phyloP scores from a whole-genome alignment of 2,329 filamentous ascomycete genomes.

The Sporothrix sp. region DNA sequence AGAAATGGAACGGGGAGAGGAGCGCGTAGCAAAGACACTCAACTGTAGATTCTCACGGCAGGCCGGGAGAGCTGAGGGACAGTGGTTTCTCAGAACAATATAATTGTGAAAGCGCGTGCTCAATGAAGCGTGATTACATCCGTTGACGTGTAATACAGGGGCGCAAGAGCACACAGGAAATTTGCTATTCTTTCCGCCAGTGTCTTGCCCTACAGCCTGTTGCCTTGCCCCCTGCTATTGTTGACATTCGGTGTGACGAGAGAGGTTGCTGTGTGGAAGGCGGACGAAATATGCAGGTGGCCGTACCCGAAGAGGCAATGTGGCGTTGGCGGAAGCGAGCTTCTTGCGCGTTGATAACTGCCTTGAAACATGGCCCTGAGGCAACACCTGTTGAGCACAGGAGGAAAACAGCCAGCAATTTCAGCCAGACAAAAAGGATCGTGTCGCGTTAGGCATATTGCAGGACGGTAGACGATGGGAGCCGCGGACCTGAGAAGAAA shows the following conservation, averaged over 20 bases:
- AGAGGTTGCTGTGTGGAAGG: neutral
- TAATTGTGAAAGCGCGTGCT: neutral
- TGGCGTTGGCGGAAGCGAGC: neutral
- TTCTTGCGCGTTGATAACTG: too few species aligned
- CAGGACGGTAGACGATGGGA: too few species aligned
- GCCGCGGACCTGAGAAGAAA: too few species aligned
- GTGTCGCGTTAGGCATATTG: too few species aligned
- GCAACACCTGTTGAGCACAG: too few species aligned
- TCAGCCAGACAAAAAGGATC: neutral
- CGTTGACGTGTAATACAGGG: neutral
- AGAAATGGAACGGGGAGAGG: too few species aligned
- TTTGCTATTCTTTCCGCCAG: neutral
- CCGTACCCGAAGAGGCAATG: neutral
- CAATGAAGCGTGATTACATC: neutral
- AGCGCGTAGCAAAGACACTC: too few species aligned
- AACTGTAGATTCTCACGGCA: neutral
- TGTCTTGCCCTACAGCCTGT: neutral
- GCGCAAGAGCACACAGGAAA: neutral
- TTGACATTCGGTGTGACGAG: conserved; percentile 8
- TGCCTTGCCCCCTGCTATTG: neutral
- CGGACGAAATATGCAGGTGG: neutral
- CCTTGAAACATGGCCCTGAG: too few species aligned
- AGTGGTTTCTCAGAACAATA: neutral
- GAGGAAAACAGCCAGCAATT: neutral
- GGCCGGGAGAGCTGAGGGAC: too few species aligned